These are phyloP conservation scores for Leptographium flavum DNA, from an alignment of 2,329 filamentous ascomycete species.

Conservation along the genomic window DNA sequence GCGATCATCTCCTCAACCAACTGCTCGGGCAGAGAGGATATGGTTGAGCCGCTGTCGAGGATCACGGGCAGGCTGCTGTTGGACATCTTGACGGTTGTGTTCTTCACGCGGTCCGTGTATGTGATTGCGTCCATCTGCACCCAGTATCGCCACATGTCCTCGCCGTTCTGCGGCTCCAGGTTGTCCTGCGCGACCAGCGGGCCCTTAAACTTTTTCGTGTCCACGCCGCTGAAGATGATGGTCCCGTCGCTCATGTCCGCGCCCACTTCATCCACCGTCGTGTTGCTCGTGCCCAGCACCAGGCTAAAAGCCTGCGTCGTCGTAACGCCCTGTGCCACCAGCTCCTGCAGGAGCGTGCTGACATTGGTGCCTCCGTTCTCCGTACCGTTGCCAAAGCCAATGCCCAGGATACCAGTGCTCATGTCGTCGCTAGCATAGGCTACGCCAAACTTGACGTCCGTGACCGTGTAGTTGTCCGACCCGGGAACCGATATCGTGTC, in stretches of 20 bases:
- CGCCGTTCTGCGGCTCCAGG: conserved; percentile 15
- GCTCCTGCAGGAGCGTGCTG: conserved; percentile 31
- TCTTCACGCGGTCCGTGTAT: conserved; percentile 18
- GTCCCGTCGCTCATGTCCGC: conserved; percentile 13
- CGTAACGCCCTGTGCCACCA: conserved; percentile 33
- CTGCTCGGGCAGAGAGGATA: conserved; percentile 49
- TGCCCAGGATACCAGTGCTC: conserved; percentile 47
- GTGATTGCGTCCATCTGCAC: conserved; percentile 24
- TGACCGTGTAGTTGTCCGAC: conserved; percentile 20
- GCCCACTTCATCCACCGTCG: conserved; percentile 8
- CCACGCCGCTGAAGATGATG: conserved; percentile 30
- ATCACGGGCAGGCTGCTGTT: conserved; percentile 30
- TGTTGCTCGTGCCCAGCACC: conserved; percentile 15
- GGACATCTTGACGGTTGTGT: conserved; percentile 8
- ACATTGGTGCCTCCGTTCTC: conserved; percentile 19
- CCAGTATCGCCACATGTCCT: conserved; percentile 22
- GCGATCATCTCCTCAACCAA: conserved; percentile 33
- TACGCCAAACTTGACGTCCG: conserved; percentile 43
- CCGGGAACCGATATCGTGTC: conserved; percentile 22
- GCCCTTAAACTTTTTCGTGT: conserved; percentile 29
- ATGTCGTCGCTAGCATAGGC: conserved; percentile 30
- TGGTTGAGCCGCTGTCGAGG: conserved; percentile 52
- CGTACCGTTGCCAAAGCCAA: conserved; percentile 42
- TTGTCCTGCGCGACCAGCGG: conserved; percentile 17
- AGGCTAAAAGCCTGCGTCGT: conserved; percentile 18